Percentiles rank a stretch among this genome's conserved stretches.
Conservation (phyloP, 306 rosid genomes). For the Cucurbita pepo region DNA sequence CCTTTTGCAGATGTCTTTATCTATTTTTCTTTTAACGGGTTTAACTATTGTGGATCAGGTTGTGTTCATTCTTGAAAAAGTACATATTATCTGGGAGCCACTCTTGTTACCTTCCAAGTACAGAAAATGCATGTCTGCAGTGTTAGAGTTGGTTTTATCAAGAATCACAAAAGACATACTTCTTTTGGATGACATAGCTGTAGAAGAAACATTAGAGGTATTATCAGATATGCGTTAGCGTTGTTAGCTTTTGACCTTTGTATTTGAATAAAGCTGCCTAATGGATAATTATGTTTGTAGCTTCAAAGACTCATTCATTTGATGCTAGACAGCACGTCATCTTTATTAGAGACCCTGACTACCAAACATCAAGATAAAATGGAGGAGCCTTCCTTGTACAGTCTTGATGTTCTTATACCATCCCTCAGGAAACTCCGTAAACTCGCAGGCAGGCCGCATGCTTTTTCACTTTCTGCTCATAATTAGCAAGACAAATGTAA, state of each 20-base stretch:
- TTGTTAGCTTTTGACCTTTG: conserved; percentile 5
- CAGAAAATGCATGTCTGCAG: conserved; percentile 62
- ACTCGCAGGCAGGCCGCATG: conserved; percentile 79
- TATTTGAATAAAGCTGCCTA: conserved; percentile 9
- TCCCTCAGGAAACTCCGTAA: conserved; percentile 66
- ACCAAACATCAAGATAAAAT: conserved; percentile 27
- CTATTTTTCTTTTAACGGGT: not conserved
- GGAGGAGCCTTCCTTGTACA: conserved; percentile 22
- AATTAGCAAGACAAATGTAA: not conserved
- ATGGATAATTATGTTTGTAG: conserved; percentile 24
- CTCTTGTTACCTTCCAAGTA: conserved; percentile 67
- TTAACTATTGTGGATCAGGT: conserved; percentile 43
- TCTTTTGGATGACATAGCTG: conserved; percentile 85
- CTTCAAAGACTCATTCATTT: conserved; percentile 59
- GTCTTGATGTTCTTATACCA: conserved; percentile 47
- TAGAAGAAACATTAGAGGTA: conserved; percentile 90
- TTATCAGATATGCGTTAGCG: not conserved
- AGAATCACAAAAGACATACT: conserved; percentile 63
- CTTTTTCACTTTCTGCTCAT: not conserved
- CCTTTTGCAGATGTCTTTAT: not conserved
- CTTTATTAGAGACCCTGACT: conserved; percentile 51
- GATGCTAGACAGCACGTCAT: conserved; percentile 55
- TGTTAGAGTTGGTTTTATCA: conserved; percentile 72
- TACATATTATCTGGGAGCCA: conserved; percentile 91
- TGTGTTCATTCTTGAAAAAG: conserved; percentile 73